Percentiles rank a stretch among this genome's conserved stretches.
phyloP scores from a whole-genome alignment of 441 rosid genomes.

The Syzygium syzygioides region DNA sequence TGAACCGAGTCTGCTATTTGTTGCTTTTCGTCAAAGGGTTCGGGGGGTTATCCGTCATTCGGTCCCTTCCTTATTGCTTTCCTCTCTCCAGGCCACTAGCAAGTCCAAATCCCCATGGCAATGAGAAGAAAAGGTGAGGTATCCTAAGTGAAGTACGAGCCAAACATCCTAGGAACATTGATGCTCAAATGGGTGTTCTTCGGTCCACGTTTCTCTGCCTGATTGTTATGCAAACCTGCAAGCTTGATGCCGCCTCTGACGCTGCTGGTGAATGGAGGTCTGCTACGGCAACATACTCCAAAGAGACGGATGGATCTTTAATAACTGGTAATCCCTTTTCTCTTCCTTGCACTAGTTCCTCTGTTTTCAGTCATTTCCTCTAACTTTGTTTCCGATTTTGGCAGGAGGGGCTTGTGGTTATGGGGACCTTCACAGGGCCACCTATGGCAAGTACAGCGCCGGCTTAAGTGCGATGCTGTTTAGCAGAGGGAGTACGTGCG shows the following conservation, averaged over 20 bases:
- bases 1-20: constrained; percentile 10
- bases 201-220: constrained; percentile 28
- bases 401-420: constrained; percentile 92
- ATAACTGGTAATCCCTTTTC: constrained; percentile 30
- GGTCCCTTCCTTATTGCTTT: neutral
- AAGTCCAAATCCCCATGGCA: constrained; percentile 19
- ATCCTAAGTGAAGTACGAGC: constrained; percentile 2
- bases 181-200: constrained; percentile 29
- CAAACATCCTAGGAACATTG: neutral
- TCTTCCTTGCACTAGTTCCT: neutral
- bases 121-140: neutral
- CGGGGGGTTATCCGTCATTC: constrained; percentile 25
- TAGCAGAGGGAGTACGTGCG: constrained; percentile 77
- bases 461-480: constrained; percentile 75
- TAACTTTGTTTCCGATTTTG: constrained; percentile 6
- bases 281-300: constrained; percentile 72
- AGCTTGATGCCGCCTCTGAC: constrained; percentile 24
- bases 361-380: neutral
- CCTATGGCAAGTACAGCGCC: constrained; percentile 66
- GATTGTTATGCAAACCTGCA: constrained; percentile 23
- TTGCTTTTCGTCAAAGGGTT: constrained; percentile 6
- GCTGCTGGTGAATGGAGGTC: constrained; percentile 53
- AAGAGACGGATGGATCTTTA: constrained; percentile 51
- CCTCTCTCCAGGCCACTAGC: neutral
- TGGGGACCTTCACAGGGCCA: constrained; percentile 66